Base-by-base conservation (phyloP, 2,329 filamentous ascomycete species). In the Ophiosphaerella narmari region DNA sequence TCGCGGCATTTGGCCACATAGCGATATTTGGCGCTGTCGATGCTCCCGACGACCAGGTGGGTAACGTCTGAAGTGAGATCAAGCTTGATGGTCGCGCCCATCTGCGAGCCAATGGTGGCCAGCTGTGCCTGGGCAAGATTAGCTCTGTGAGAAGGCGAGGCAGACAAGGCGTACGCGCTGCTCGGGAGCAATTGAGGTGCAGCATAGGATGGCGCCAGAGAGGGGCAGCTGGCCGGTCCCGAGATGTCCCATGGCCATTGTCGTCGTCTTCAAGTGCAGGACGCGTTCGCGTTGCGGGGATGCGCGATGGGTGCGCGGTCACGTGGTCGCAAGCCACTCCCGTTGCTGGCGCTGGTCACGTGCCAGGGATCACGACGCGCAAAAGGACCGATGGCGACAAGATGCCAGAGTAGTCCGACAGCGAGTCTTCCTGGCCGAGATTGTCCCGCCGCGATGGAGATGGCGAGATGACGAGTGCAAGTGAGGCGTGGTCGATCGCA, bases 11-110 rank as follows among this genome's bases (percentile, higher is more conserved):
- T 90, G 46, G 93, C 94, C 66, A 97, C 93, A 79, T 96, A 96
- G 72, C 87, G 88, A 75, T 99, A 99, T 74, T 99, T 99, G 42
- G 89, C 85, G 1, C 93, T 97, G 70, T 93, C 85, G 65, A 91
- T 89, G 65, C 89, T 87, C 71, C 92, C 94, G 54, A 96, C 90
- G 56, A 99, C 83, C 39, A 99, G 85, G 77, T 99, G 94, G 5
- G 94, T 97, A 40, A 96, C 91, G 72, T 97, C 91, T 48, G 89
- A 90, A n/a, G 92, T 97, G 38, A 99, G 84, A 72, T 99, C 92
- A 73, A 91, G 88, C 65, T 89, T 91, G 80, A 96, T 89, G 52
- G 83, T 75, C 43, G 92, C 94, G 58, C 94, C 94, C 79, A 99
- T 91, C 68, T 96, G 85, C 56, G 80, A 75, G 14, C 89, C 89